Evolutionary conservation across 2,329 filamentous ascomycete genomes (phyloP), one percentile per base, ranked within the genome.

Genomic region (Fusarium succisae): DNA sequence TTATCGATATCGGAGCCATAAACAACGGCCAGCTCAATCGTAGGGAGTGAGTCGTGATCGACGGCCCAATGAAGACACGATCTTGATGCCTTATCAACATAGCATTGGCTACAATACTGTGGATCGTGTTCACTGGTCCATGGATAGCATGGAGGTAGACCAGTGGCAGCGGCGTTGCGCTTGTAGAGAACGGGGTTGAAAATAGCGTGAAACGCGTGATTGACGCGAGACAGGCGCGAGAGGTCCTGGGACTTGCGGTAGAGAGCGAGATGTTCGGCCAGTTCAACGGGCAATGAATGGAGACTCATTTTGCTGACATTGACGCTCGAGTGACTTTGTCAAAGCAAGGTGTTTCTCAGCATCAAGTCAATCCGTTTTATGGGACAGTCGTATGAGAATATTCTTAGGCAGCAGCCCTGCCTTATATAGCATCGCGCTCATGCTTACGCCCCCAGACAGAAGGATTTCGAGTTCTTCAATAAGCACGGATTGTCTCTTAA

Each of bases 31-130:
- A 24, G 5, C 22, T 62, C 30, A 14, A 62, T 22, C 13, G 59
- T 62, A 5, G 59, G 30, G 5, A 62, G 48, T 0, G 15, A 35
- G 6, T 62, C 15, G 14, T 24, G 28, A 17, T 9, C 1, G 0
- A 57, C 50, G 8, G 59, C 59, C 59, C 59, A 62, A 6, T 57
- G 30, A n/a, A 62, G 50, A 12, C 59, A 57, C 11, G 59, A 57
- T 1, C 10, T 22, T 1, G 3, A 28, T 15, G 28, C n/a, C 2
- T 12, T 17, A 1, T 37, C 38, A 11, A 5, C 26, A 26, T 26
- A 26, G 6, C 26, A 26, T 26, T 26, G 26, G 26, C 26, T 26
- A 26, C 26, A 26, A 26, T 28, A 2, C 7, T 8, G 2, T 17
- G 11, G 24, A 18, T 62, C 15, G 9, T 44, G 28, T 9, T 35